Percentiles rank a stretch among this genome's conserved stretches.
phyloP scores from a whole-genome alignment of 1,284 basidiomycete species.

The Cryptococcus jaspeensis region DNA sequence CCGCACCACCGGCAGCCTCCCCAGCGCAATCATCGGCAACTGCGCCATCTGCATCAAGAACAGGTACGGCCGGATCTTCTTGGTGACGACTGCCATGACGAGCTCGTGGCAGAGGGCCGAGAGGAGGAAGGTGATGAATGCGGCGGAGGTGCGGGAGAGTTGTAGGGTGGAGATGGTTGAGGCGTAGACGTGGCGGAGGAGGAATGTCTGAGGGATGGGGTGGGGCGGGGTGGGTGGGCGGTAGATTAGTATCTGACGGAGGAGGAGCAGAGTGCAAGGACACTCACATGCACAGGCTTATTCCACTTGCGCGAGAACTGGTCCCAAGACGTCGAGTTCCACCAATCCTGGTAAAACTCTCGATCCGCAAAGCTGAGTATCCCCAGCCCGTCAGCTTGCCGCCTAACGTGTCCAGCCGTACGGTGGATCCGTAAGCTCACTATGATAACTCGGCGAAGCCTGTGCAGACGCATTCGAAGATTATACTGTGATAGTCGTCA shows the following conservation, averaged over 20 bases:
- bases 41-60: constrained; percentile 66
- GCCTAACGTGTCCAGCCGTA: neutral
- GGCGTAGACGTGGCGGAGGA: constrained; percentile 91
- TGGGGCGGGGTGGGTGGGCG: too few relatives aligned
- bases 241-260: neutral
- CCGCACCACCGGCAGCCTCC: constrained; percentile 71
- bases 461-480: constrained; percentile 87
- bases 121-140: constrained; percentile 87
- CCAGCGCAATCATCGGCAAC: constrained; percentile 83
- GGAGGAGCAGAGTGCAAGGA: too few relatives aligned
- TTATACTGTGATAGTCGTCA: constrained; percentile 23
- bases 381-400: constrained; percentile 1
- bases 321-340: constrained; percentile 96
- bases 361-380: constrained; percentile 80
- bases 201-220: constrained; percentile 68
- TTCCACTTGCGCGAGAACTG: constrained; percentile 98
- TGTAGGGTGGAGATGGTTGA: constrained; percentile 76
- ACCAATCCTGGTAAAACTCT: constrained; percentile 98
- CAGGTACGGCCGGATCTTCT: constrained; percentile 66
- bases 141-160: constrained; percentile 72
- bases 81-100: constrained; percentile 93
- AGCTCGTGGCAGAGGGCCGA: constrained; percentile 88
- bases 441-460: constrained; percentile 88
- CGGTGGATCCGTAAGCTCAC: constrained; percentile 54
- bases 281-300: constrained; percentile 57